Base-by-base conservation (phyloP, 2,329 filamentous ascomycete species). In the Ophiostoma triangulosporum region DNA sequence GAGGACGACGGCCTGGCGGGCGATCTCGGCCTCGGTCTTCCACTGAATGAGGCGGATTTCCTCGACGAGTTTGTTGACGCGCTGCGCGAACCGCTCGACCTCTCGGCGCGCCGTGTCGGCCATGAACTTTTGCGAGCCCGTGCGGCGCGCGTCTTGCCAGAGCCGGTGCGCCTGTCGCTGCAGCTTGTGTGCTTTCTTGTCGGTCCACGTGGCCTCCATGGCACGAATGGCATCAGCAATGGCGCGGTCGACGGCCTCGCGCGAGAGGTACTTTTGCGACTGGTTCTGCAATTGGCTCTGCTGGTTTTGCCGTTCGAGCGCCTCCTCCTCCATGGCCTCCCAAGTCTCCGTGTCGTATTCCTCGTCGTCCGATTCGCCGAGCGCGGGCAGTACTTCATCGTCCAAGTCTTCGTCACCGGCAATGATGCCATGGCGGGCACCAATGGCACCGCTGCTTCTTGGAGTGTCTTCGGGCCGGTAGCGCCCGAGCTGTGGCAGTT, bases 281-380 rank as follows among this genome's bases (percentile, higher is more conserved):
- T 58, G 24, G 51, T 62, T 56, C 55, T 60, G n/a, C n/a, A n/a
- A n/a, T n/a, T n/a, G n/a, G n/a, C n/a, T n/a, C n/a, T n/a, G n/a
- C 38, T 58, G 24, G 51, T 62, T 56, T 54, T 60, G 11, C 54
- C 60, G 57, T 50, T 70, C 68, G 51, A 69, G 66, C 38, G 68
- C 66, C 56, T 83, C 80, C 29, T 75, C 68, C 46, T 82, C 73
- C 9, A 86, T 83, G 61, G 86, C 83, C 43, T 66, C 67, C 69
- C 59, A 63, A 1, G 65, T 66, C 20, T 65, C 61, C 0, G 61
- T 59, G 50, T 68, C 66, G 52, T 68, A 66, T 17, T 60, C 71
- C 11, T 70, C 72, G 45, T 73, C 66, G 31, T 68, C 68, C 3
- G 79, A 83, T 3, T 83, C 54, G 11, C 59, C 59, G 4, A 60